phyloP scores from a whole-genome alignment of 768 basidiomycete species.

The Psilocybe cyanescens region DNA sequence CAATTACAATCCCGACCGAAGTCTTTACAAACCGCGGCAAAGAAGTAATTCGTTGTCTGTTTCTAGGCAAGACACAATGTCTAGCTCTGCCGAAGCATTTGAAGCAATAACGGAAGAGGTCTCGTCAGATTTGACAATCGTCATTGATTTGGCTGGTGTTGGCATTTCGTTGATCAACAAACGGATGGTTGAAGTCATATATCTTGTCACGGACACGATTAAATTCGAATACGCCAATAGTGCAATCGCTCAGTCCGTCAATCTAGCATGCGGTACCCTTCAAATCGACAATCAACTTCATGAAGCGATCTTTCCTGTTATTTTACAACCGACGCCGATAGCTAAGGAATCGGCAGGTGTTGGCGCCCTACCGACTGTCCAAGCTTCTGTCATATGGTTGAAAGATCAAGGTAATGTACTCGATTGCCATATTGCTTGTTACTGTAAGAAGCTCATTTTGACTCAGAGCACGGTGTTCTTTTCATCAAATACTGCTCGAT shows the following conservation, averaged over 20 bases:
- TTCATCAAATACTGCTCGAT: conserved; percentile 98
- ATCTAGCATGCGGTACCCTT: conserved; percentile 80
- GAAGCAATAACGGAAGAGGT: conserved; percentile 84
- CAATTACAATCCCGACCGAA: conserved; percentile 82
- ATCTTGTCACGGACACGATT: conserved; percentile 76
- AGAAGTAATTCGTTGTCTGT: conserved; percentile 49
- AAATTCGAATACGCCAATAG: conserved; percentile 87
- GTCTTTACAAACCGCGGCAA: conserved; percentile 82
- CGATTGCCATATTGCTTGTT: neutral
- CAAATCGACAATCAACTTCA: conserved; percentile 99
- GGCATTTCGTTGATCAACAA: conserved; percentile 92
- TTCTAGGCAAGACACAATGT: conserved; percentile 69
- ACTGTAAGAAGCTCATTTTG: neutral
- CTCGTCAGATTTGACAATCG: conserved; percentile 64
- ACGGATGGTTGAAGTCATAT: conserved; percentile 86
- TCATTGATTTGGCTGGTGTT: conserved; percentile 84
- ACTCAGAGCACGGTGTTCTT: conserved; percentile 92
- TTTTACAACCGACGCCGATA: conserved; percentile 92
- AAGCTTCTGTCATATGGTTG: conserved; percentile 85
- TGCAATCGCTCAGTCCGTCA: conserved; percentile 77
- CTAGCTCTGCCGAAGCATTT: conserved; percentile 74
- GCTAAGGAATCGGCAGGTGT: conserved; percentile 74
- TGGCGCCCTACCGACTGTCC: conserved; percentile 86
- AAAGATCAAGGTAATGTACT: conserved; percentile 84
- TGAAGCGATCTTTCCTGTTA: conserved; percentile 92